Evolutionary conservation across 768 basidiomycete species (phyloP).

Genomic region (Gautieria morchelliformis): DNA sequence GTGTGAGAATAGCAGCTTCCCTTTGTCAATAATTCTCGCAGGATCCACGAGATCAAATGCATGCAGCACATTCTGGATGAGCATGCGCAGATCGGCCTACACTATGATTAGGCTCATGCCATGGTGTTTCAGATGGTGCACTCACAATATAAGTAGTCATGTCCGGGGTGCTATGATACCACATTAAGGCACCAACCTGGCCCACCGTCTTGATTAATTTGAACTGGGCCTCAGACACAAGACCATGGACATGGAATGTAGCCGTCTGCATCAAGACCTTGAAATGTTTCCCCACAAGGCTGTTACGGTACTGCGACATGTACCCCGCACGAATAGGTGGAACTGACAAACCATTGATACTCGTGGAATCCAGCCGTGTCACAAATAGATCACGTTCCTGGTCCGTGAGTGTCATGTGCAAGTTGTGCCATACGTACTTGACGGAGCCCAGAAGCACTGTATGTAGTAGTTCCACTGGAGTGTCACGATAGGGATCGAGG

Average conservation of each 20-base stretch:
- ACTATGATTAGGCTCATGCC: not conserved
- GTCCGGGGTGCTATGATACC: conserved; percentile 10
- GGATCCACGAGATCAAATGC: conserved; percentile 25
- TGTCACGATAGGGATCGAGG: conserved; percentile 14
- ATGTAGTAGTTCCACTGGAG: conserved; percentile 18
- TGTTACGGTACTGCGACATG: conserved; percentile 35
- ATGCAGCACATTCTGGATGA: conserved; percentile 29
- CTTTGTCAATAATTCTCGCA: conserved; percentile 22
- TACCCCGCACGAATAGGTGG: conserved; percentile 28
- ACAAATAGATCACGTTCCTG: conserved; percentile 13
- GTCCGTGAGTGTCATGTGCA: not conserved
- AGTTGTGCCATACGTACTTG: conserved; percentile 16
- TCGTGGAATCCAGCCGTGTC: conserved; percentile 17
- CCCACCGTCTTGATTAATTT: conserved; percentile 11
- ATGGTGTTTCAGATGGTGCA: not conserved
- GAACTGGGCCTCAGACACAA: conserved; percentile 14
- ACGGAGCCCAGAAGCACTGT: conserved; percentile 16
- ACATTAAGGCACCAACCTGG: conserved; percentile 11
- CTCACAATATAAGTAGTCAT: conserved; percentile 11
- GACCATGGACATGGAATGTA: conserved; percentile 27
- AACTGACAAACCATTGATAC: conserved; percentile 20
- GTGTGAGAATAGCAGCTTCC: conserved; percentile 25
- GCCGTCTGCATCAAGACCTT: conserved; percentile 29
- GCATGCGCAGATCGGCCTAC: conserved; percentile 13
- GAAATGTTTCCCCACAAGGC: conserved; percentile 33